Base-by-base conservation (phyloP, 164 flowering plant genomes). In the Vitis rupestris region DNA sequence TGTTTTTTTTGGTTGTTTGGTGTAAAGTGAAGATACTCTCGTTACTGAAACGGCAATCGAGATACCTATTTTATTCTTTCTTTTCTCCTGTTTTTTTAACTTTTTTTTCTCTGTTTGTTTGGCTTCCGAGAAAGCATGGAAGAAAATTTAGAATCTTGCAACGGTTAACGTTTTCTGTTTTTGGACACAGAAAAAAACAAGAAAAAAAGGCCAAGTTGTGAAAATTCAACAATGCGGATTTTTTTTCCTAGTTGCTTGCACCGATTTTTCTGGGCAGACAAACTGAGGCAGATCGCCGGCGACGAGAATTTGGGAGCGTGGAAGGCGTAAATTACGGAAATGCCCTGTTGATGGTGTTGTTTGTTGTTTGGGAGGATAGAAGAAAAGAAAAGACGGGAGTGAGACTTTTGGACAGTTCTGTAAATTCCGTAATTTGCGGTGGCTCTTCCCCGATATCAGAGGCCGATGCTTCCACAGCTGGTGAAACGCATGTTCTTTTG, bases 401-500 rank as follows among this genome's bases (percentile, higher is more conserved):
- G 17, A 0, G 47, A 15, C 7, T 31, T 63, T 31, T 23, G 66
- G 29, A 9, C 72, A 16, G 10, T 16, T 37, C 9, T 8, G 31
- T 70, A 52, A 31, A 31, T 62, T 69, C 3, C 51, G 52, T 52
- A 16, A 53, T 53, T 31, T 53, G 30, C 59, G 60, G 66, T 52
- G 51, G 52, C 60, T 61, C 37, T 51, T 30, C 16, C 50, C 65
- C 49, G 50, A 13, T 10, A n/a, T n/a, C 49, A 60, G 30, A 31
- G 48, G 44, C 44, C 7, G 63, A 27, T 31, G 14, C 15, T 30
- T 14, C 15, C 9, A 2, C 16, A 53, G n/a, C 56, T 10, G 14
- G n/a, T 13, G n/a, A 53, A 53, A 11, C 56, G 14, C 15, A 53
- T 53, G 14, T 53, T 53, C n/a, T 53, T 53, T 53, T 2, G 14